Conservation (phyloP, 129 eudicot genomes). For the Ambrosia artemisiifolia region DNA sequence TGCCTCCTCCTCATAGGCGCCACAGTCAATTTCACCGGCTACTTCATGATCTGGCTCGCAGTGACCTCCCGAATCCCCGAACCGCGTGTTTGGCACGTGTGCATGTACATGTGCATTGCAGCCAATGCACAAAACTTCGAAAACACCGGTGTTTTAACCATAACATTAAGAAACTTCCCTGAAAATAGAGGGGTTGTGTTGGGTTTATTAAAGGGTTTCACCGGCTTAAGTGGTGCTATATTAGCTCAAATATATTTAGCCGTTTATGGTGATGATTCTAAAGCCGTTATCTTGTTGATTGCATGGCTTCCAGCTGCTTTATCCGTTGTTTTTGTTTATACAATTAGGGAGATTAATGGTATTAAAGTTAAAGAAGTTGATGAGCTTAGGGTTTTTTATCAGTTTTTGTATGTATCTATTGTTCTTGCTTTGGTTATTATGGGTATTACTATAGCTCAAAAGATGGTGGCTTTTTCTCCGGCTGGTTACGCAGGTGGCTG, state of each 20-base stretch:
- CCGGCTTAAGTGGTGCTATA: slow-evolving; percentile 87
- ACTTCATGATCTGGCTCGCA: slow-evolving; percentile 80
- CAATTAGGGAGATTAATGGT: slow-evolving; percentile 43
- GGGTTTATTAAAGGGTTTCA: slow-evolving; percentile 73
- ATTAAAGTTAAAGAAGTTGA: background rate
- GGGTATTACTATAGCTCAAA: slow-evolving; percentile 62
- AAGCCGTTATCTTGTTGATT: slow-evolving; percentile 56
- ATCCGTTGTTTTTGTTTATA: slow-evolving; percentile 55
- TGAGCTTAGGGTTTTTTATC: slow-evolving; percentile 56
- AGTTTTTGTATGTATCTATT: slow-evolving; percentile 48
- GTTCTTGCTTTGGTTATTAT: slow-evolving; percentile 59
- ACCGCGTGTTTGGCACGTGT: slow-evolving; percentile 81
- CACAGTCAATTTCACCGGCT: slow-evolving; percentile 65
- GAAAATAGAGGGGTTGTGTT: slow-evolving; percentile 62
- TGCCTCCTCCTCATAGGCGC: slow-evolving; percentile 59
- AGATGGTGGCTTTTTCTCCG: slow-evolving; percentile 33
- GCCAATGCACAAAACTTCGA: slow-evolving; percentile 91
- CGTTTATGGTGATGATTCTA: slow-evolving; percentile 66
- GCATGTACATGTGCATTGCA: slow-evolving; percentile 72
- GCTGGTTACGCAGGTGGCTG: slow-evolving; percentile 59
- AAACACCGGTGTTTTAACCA: slow-evolving; percentile 76
- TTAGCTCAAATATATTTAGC: slow-evolving; percentile 74
- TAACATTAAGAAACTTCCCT: slow-evolving; percentile 73
- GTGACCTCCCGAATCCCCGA: slow-evolving; percentile 43
- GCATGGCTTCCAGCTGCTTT: slow-evolving; percentile 92